Conservation (phyloP, 2,329 filamentous ascomycete species). For the Fusarium tjaetaba region DNA sequence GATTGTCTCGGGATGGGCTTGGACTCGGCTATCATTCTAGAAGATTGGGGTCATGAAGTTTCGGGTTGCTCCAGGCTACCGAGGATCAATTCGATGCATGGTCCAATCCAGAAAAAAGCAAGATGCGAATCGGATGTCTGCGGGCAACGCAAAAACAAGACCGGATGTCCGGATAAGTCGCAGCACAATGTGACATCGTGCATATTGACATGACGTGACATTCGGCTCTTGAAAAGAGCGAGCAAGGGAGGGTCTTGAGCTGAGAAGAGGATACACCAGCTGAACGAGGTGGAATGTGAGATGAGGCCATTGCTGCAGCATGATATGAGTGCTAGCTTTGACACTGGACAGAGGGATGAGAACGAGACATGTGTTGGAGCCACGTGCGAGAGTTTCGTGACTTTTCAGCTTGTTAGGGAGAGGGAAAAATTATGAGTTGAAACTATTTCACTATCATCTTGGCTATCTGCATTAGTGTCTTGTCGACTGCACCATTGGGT, state of each 20-base stretch:
- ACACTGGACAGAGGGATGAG: neutral
- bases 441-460: neutral
- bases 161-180: slow-evolving; percentile 6
- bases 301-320: neutral
- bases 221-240: neutral
- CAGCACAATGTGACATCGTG: slow-evolving; percentile 29
- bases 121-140: slow-evolving; percentile 1
- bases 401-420: neutral
- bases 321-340: neutral
- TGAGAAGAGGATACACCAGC: slow-evolving; percentile 12
- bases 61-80: slow-evolving; percentile 14
- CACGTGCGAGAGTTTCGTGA: slow-evolving; percentile 19
- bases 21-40: slow-evolving; percentile 13
- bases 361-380: slow-evolving; percentile 1
- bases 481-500: neutral
- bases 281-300: neutral
- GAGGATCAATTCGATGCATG: neutral
- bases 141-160: slow-evolving; percentile 5
- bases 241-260: neutral
- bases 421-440: neutral
- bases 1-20: slow-evolving; percentile 1
- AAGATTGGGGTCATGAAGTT: slow-evolving; percentile 1
- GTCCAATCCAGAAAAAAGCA: neutral
- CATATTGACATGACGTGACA: slow-evolving; percentile 21
- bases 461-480: neutral